Percentiles rank a stretch among this genome's conserved stretches.
phyloP scores from a whole-genome alignment of 495 filamentous ascomycete genomes.

The Acidiella bohemica region DNA sequence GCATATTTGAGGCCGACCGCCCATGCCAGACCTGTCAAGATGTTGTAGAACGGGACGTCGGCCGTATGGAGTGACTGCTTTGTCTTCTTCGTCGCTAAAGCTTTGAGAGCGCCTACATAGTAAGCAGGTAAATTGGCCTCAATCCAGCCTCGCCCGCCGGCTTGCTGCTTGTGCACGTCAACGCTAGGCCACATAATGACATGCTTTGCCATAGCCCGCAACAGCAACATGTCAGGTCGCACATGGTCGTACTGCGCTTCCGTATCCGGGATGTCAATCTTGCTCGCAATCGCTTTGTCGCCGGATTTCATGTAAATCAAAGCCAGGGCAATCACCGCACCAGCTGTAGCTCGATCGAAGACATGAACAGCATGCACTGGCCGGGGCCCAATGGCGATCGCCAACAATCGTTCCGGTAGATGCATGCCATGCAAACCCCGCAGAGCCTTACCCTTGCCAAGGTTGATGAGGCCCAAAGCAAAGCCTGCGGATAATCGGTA shows the following conservation, averaged over 20 bases:
- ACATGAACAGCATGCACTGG: conserved; percentile 80
- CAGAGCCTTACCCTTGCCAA: conserved; percentile 78
- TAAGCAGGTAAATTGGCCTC: conserved; percentile 52
- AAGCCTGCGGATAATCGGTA: conserved; percentile 92
- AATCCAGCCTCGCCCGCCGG: conserved; percentile 59
- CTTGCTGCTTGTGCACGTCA: not conserved
- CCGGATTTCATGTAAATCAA: conserved; percentile 97
- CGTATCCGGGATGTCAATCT: conserved; percentile 86
- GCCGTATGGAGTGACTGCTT: conserved; percentile 45
- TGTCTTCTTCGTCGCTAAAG: conserved; percentile 36
- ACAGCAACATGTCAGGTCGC: conserved; percentile 78
- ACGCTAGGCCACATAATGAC: conserved; percentile 73
- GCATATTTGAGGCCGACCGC: conserved; percentile 73
- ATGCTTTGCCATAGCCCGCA: conserved; percentile 81
- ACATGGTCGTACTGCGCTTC: conserved; percentile 86
- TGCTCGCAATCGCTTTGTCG: conserved; percentile 73
- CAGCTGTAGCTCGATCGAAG: conserved; percentile 81
- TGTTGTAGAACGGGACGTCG: conserved; percentile 86
- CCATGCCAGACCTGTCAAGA: conserved; percentile 77
- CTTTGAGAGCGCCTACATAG: conserved; percentile 41
- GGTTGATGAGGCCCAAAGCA: conserved; percentile 85
- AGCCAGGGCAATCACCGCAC: conserved; percentile 76
- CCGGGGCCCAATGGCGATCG: conserved; percentile 73
- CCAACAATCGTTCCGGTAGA: conserved; percentile 72
- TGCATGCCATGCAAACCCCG: conserved; percentile 89